A percentile compares a stretch with the other conserved stretches of the same genome.
Evolutionary conservation across 2,329 filamentous ascomycete species (phyloP).

Genomic region (Sporothrix brunneoviolacea): DNA sequence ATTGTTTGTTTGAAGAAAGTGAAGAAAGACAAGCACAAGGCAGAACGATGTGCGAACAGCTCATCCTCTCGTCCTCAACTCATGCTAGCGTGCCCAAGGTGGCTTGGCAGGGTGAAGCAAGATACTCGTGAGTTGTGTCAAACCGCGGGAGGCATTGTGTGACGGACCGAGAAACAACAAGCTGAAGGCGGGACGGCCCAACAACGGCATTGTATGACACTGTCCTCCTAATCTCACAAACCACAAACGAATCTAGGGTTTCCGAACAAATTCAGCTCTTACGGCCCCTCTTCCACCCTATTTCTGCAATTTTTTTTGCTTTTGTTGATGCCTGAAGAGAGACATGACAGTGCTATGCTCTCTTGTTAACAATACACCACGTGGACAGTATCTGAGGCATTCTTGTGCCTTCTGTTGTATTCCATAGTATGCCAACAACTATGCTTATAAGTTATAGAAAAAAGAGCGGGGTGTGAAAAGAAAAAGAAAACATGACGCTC

Average conservation of each 20-base stretch:
- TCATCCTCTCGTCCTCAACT: not conserved
- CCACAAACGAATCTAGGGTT: not conserved
- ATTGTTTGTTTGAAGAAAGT: too few species aligned
- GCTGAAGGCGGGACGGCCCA: not conserved
- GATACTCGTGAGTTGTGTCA: not conserved
- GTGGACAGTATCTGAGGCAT: too few species aligned
- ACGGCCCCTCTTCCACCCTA: too few species aligned
- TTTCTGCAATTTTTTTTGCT: too few species aligned
- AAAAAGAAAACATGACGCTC: too few species aligned
- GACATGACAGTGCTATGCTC: too few species aligned
- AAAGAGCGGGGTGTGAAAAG: too few species aligned
- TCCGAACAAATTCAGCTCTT: too few species aligned
- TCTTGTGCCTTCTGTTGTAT: not conserved
- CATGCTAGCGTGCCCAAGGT: not conserved
- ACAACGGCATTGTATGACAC: conserved; percentile 6
- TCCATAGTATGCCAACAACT: too few species aligned
- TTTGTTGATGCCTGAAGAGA: too few species aligned
- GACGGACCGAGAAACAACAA: conserved; percentile 1
- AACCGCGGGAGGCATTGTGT: not conserved
- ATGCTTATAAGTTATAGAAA: too few species aligned
- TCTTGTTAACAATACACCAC: too few species aligned
- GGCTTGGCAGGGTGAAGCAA: conserved; percentile 1
- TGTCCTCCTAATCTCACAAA: not conserved
- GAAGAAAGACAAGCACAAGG: not conserved
- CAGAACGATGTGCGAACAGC: not conserved